phyloP scores from a whole-genome alignment of 192 early-diverging fungal species.

The Backusella mclennaniae region DNA sequence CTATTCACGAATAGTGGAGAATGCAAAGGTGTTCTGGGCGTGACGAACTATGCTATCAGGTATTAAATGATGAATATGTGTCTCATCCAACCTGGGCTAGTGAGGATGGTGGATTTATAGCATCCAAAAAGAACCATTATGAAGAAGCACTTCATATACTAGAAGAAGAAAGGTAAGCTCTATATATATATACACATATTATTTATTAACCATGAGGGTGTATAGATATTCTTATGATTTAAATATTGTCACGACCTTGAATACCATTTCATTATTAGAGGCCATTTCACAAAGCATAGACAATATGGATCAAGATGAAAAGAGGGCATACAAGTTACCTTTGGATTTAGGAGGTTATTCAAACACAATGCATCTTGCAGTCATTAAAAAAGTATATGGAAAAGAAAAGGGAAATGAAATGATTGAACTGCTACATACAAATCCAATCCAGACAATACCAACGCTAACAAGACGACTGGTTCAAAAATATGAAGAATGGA shows the following conservation, averaged over 20 bases:
- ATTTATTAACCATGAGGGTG: background rate
- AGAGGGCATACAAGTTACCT: conserved; percentile 64
- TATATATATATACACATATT: background rate
- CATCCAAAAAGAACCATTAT: conserved; percentile 87
- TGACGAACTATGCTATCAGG: conserved; percentile 86
- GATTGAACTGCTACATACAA: conserved; percentile 89
- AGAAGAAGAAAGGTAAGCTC: conserved; percentile 90
- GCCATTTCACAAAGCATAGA: conserved; percentile 82
- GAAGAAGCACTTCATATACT: conserved; percentile 91
- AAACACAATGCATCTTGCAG: conserved; percentile 82
- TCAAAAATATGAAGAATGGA: conserved; percentile 99
- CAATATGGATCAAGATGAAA: conserved; percentile 80
- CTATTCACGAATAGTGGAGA: conserved; percentile 23
- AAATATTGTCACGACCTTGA: conserved; percentile 92
- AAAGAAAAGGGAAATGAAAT: conserved; percentile 81
- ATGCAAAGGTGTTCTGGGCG: conserved; percentile 79
- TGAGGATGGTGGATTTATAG: conserved; percentile 86
- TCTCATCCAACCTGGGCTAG: conserved; percentile 90
- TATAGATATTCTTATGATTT: conserved; percentile 84
- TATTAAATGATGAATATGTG: conserved; percentile 94
- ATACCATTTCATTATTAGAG: conserved; percentile 85
- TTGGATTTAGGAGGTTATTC: conserved; percentile 80
- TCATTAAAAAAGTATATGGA: conserved; percentile 95
- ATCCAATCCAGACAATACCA: conserved; percentile 86
- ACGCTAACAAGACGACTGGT: conserved; percentile 90